Base-by-base conservation (phyloP, 495 filamentous ascomycete genomes). In the Penicillium macrosclerotiorum region DNA sequence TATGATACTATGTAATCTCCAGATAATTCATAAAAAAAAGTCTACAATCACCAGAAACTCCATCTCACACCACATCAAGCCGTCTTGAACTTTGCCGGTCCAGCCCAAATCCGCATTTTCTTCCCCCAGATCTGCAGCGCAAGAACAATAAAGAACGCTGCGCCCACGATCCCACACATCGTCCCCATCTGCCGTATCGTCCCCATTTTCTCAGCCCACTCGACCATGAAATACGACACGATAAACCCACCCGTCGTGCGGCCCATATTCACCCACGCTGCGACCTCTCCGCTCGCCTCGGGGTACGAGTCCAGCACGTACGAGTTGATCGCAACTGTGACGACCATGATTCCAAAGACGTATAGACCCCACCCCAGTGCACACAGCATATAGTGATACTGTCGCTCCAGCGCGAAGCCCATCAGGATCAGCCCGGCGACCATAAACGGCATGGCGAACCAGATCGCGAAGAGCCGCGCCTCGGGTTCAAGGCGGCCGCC, bases 241-340 rank as follows among this genome's bases (percentile, higher is more conserved):
- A 79, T 73, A 46, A 80, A 80, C 0, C 74, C 71, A 27, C 75
- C 71, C 5, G 65, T 40, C 1, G 25, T 74, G 4, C 75, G 59
- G 6, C 68, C 67, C 19, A 73, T 60, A 50, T 75, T 79, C 8
- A 81, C 55, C 72, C 74, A 75, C 2, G 74, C 73, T 0, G 65
- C 72, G 8, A 84, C 78, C 57, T 82, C 80, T 8, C 77, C 79
- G 14, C 65, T 70, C 3, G 67, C 79, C 47, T 76, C 76, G 8
- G 77, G 79, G 52, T 81, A 84, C 22, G 64, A 62, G 55, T 84
- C 82, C 16, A 86, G 72, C 3, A 75, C 67, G 50, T 85, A 85
- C 5, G 77, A 75, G 43, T 74, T 80, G 16, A 85, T 63, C 0
- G 75, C 78, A 0, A 81, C 77, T 0, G 82, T 86, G 8, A 77